A percentile compares a stretch with the other conserved stretches of the same genome.
Conservation (phyloP, 148 eudicot species). For the Agrostemma githago region DNA sequence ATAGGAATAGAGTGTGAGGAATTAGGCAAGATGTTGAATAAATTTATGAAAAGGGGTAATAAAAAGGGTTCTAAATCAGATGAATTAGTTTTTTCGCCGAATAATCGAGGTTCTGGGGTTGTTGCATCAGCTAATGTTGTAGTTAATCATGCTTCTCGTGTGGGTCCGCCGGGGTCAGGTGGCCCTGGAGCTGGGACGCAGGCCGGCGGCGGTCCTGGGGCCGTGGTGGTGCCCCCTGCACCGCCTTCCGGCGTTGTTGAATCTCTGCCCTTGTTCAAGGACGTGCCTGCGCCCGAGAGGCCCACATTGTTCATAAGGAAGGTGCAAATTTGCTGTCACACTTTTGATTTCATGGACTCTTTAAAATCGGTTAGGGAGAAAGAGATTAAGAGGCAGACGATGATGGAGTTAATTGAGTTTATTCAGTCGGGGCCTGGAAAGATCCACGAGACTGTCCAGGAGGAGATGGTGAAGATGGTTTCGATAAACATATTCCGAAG, state of each 20-base stretch:
- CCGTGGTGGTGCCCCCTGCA: constrained; percentile 16
- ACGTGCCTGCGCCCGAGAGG: constrained; percentile 46
- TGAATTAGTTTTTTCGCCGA: constrained; percentile 31
- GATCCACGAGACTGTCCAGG: constrained; percentile 52
- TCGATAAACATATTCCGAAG: constrained; percentile 56
- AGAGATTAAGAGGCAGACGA: constrained; percentile 57
- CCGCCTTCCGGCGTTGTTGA: constrained; percentile 40
- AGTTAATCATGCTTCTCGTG: constrained; percentile 60
- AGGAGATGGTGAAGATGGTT: constrained; percentile 60
- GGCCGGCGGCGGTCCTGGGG: constrained; percentile 15
- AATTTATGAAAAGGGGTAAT: constrained; percentile 58
- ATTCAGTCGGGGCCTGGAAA: constrained; percentile 55
- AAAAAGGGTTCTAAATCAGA: constrained; percentile 46
- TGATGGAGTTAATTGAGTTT: constrained; percentile 54
- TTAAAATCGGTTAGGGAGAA: constrained; percentile 56
- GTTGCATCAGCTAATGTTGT: constrained; percentile 42
- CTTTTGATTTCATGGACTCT: constrained; percentile 52
- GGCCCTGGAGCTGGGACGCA: constrained; percentile 22
- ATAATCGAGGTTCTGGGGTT: constrained; percentile 33
- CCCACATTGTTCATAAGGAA: constrained; percentile 46
- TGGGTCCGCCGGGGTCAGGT: constrained; percentile 29
- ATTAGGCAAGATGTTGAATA: constrained; percentile 46
- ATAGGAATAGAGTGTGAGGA: not conserved
- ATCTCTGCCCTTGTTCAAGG: constrained; percentile 46
- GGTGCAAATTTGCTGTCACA: constrained; percentile 48